Percentiles rank a stretch among this genome's conserved stretches.
These are phyloP conservation scores for Pyrus communis DNA, from an alignment of 306 rosid genomes.

Conservation along the genomic window DNA sequence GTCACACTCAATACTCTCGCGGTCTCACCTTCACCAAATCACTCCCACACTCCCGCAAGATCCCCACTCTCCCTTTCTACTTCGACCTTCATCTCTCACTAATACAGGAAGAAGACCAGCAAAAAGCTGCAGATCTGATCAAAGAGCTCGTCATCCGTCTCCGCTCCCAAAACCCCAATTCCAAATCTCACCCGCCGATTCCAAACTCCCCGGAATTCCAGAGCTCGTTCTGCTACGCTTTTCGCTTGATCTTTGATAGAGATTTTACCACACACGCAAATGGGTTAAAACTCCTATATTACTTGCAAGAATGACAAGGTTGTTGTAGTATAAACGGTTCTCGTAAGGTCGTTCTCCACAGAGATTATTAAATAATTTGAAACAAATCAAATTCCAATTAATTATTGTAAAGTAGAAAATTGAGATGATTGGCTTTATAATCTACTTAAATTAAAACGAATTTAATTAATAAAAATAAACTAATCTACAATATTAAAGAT, in stretches of 20 bases:
- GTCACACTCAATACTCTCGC: not conserved
- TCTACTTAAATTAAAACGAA: too few relatives aligned
- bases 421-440: too few relatives aligned
- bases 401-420: too few relatives aligned
- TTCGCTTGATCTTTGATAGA: conserved; percentile 40
- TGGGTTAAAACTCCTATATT: too few relatives aligned
- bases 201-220: conserved; percentile 46
- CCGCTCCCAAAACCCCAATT: conserved; percentile 38
- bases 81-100: not conserved
- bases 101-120: conserved; percentile 88
- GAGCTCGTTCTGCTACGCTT: conserved; percentile 70
- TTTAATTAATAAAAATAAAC: too few relatives aligned
- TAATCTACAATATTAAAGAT: too few relatives aligned
- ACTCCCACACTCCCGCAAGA: not conserved
- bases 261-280: too few relatives aligned
- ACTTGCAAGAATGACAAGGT: too few relatives aligned
- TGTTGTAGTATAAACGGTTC: too few relatives aligned
- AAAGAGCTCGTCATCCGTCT: conserved; percentile 69
- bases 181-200: conserved; percentile 31
- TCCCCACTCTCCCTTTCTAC: not conserved
- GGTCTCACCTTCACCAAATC: not conserved
- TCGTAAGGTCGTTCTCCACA: too few relatives aligned
- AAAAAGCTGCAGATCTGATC: conserved; percentile 76
- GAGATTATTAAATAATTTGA: too few relatives aligned
- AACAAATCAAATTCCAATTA: too few relatives aligned